Conservation (phyloP, 2,329 filamentous ascomycete species). For the Furcasterigmium furcatum region DNA sequence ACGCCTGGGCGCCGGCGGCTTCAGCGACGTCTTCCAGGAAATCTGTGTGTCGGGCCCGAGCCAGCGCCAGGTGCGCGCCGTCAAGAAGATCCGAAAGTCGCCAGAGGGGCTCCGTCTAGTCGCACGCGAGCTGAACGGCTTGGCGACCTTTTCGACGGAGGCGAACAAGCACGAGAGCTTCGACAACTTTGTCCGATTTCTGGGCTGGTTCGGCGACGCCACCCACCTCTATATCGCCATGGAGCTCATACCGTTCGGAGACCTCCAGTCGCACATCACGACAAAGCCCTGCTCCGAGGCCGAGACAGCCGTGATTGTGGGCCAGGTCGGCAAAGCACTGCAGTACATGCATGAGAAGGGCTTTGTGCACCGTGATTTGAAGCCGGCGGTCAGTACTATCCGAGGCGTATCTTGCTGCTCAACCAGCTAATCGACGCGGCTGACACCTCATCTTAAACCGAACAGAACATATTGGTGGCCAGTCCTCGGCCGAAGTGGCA, state of each 20-base stretch:
- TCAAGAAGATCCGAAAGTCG: constrained; percentile 13
- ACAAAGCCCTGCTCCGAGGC: not conserved
- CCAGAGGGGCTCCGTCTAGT: constrained; percentile 5
- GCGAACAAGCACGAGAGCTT: constrained; percentile 5
- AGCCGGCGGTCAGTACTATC: constrained; percentile 9
- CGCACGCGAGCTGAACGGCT: constrained; percentile 15
- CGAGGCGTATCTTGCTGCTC: not conserved
- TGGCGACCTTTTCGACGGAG: constrained; percentile 15
- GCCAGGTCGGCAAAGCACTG: constrained; percentile 11
- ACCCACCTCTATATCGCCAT: constrained; percentile 17
- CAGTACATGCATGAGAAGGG: constrained; percentile 13
- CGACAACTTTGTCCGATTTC: constrained; percentile 14
- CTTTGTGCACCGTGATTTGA: constrained; percentile 15
- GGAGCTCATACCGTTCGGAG: constrained; percentile 18
- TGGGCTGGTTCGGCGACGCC: constrained; percentile 16
- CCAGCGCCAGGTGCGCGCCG: constrained; percentile 8
- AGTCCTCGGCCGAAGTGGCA: constrained; percentile 11
- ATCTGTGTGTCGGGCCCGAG: constrained; percentile 3
- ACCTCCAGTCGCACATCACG: constrained; percentile 14
- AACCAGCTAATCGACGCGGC: too few relatives aligned
- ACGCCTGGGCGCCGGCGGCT: constrained; percentile 11
- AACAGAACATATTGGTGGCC: constrained; percentile 15
- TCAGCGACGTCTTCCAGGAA: constrained; percentile 14
- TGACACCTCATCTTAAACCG: too few relatives aligned
- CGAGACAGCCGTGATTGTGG: constrained; percentile 6